Evolutionary conservation across 345 rosid genomes (phyloP).

Genomic region (Abelmoschus esculentus): DNA sequence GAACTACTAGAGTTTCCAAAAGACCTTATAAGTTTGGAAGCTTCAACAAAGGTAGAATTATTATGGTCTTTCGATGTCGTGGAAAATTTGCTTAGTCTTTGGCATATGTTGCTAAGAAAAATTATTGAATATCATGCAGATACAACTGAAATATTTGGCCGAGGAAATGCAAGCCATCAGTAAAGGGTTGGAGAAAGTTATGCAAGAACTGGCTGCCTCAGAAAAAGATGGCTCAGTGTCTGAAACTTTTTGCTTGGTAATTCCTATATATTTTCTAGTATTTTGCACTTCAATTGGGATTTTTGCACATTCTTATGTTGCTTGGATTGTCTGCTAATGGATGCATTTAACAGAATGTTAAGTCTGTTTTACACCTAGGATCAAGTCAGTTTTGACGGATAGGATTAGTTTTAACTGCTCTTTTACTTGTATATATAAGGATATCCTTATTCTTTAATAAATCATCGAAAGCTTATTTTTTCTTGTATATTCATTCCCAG

Average conservation of each 20-base stretch:
- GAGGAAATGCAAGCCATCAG: constrained; percentile 91
- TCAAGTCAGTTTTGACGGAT: no score
- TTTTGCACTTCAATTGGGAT: constrained; percentile 7
- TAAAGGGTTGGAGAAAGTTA: constrained; percentile 78
- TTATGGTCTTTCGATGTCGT: neutral
- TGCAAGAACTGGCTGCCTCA: constrained; percentile 56
- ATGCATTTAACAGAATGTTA: no score
- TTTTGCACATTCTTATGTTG: neutral
- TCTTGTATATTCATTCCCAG: no score
- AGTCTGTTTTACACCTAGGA: no score
- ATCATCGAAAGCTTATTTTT: no score
- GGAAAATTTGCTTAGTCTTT: neutral
- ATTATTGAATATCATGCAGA: constrained; percentile 26
- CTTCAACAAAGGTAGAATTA: constrained; percentile 53
- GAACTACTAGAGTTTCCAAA: constrained; percentile 59
- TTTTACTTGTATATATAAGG: no score
- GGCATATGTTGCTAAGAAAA: constrained; percentile 9
- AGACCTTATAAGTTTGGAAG: constrained; percentile 64
- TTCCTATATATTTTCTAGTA: constrained; percentile 2
- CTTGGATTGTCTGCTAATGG: neutral
- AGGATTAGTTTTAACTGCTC: no score
- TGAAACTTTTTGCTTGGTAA: constrained; percentile 54
- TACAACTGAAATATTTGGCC: constrained; percentile 73
- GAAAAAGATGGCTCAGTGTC: constrained; percentile 49
- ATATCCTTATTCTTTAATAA: no score